Evolutionary conservation across 2,329 filamentous ascomycete genomes (phyloP).

Genomic region (Verticillium nubilum): DNA sequence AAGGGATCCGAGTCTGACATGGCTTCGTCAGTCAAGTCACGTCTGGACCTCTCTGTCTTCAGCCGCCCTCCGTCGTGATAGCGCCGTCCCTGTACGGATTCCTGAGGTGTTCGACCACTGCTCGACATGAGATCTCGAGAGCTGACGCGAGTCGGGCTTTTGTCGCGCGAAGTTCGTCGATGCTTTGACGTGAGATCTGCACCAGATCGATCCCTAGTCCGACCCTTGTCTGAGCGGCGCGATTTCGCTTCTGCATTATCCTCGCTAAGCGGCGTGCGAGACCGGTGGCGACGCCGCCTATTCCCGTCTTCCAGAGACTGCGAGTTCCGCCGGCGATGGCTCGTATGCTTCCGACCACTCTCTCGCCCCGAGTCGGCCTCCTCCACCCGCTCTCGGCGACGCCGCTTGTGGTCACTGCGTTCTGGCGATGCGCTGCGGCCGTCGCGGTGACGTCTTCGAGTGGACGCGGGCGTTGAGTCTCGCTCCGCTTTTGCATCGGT

Average conservation of each 20-base stretch:
- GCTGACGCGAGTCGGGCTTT: not conserved
- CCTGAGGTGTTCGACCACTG: not conserved
- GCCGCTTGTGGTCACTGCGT: not conserved
- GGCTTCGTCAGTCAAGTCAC: slow-evolving; percentile 12
- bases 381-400: slow-evolving; percentile 2
- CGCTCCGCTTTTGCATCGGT: not conserved
- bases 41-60: slow-evolving; percentile 1
- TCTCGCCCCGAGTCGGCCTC: slow-evolving; percentile 7
- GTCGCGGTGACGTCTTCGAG: slow-evolving; percentile 1
- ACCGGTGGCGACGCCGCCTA: slow-evolving; percentile 20
- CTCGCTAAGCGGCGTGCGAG: slow-evolving; percentile 17
- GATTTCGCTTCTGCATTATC: not conserved
- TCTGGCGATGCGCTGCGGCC: slow-evolving; percentile 9
- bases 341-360: slow-evolving; percentile 8
- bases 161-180: not conserved
- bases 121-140: not conserved
- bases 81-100: not conserved
- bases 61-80: slow-evolving; percentile 4
- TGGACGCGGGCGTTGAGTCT: not conserved
- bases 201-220: not conserved
- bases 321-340: slow-evolving; percentile 17
- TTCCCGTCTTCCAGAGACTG: slow-evolving; percentile 23
- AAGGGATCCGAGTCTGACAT: slow-evolving; percentile 63
- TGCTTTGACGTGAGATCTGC: not conserved
- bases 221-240: slow-evolving; percentile 8